Conservation (phyloP, 345 rosid species). For the Eucalyptus cloeziana region DNA sequence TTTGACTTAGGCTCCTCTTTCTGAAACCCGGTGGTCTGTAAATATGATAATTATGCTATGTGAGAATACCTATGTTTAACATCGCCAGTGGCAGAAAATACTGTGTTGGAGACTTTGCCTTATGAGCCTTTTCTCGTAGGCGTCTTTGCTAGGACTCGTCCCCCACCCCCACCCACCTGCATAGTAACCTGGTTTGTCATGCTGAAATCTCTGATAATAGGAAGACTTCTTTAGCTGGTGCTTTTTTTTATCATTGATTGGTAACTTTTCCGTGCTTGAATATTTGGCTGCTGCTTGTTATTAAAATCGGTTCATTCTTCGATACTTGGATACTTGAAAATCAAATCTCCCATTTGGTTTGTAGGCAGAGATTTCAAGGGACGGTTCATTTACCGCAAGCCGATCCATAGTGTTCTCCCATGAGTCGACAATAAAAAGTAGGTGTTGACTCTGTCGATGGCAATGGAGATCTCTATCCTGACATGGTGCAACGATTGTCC, state of each 20-base stretch:
- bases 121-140: background rate
- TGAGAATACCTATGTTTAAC: background rate
- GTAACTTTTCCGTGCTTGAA: background rate
- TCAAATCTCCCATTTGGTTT: background rate
- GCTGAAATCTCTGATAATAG: background rate
- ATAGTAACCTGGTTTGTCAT: background rate
- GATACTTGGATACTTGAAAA: background rate
- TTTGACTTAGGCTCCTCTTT: background rate
- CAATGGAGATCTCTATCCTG: background rate
- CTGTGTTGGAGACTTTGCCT: background rate
- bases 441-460: background rate
- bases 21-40: background rate
- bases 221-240: background rate
- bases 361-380: background rate
- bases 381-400: background rate
- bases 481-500: background rate
- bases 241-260: background rate
- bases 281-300: background rate
- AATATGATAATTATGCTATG: background rate
- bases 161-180: background rate
- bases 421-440: background rate
- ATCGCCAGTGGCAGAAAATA: background rate
- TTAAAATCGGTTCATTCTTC: background rate
- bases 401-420: background rate
- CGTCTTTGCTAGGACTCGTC: background rate